Conservation (phyloP, 495 filamentous ascomycete species). For the Aspergillus haitiensis region DNA sequence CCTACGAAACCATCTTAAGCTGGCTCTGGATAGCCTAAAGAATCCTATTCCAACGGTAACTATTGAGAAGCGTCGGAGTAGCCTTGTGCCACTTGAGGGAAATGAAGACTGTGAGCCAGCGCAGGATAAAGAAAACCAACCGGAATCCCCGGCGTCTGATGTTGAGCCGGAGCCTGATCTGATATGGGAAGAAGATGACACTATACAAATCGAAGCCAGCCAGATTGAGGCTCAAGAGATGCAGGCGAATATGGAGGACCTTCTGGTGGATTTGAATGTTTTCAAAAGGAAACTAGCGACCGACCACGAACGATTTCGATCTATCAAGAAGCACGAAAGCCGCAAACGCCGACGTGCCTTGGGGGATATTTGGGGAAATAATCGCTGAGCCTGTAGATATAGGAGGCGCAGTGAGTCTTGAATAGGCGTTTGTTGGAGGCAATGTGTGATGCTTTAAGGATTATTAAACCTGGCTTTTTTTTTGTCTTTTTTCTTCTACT, state of each 20-base stretch:
- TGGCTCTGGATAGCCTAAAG: slow-evolving; percentile 81
- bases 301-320: slow-evolving; percentile 63
- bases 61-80: slow-evolving; percentile 39
- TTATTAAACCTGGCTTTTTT: slow-evolving; percentile 10
- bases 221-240: slow-evolving; percentile 56
- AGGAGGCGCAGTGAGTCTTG: slow-evolving; percentile 17
- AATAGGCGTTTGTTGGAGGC: slow-evolving; percentile 26
- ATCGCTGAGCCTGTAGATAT: slow-evolving; percentile 25
- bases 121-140: slow-evolving; percentile 41
- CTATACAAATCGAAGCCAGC: slow-evolving; percentile 22
- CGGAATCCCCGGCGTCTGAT: slow-evolving; percentile 34
- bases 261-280: slow-evolving; percentile 74
- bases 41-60: slow-evolving; percentile 70
- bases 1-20: slow-evolving; percentile 76
- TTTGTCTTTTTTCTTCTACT: slow-evolving; percentile 15
- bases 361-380: slow-evolving; percentile 36
- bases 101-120: slow-evolving; percentile 40
- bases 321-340: slow-evolving; percentile 24
- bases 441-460: slow-evolving; percentile 24
- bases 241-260: slow-evolving; percentile 66
- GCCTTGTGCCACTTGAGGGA: slow-evolving; percentile 39
- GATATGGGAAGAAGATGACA: slow-evolving; percentile 46
- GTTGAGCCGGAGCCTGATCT: slow-evolving; percentile 34
- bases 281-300: slow-evolving; percentile 83
- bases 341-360: slow-evolving; percentile 40